These are phyloP conservation scores for Cylindrotheca closterium DNA, from an alignment of 108 stramenopile species.

Conservation along the genomic window DNA sequence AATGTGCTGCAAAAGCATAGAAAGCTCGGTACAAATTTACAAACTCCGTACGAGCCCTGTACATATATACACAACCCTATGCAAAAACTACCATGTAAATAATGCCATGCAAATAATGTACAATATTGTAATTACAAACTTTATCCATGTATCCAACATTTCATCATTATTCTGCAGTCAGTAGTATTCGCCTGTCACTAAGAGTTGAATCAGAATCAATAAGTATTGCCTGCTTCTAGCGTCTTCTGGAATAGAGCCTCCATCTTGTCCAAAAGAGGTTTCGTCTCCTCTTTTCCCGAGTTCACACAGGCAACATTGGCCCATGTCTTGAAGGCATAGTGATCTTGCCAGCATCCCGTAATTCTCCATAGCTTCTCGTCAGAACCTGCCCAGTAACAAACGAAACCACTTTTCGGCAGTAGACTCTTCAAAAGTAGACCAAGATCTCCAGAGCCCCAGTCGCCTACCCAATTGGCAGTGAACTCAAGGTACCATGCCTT, in stretches of 20 bases:
- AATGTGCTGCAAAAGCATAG: not conserved
- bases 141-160: too few species aligned
- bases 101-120: too few species aligned
- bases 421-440: constrained; percentile 1
- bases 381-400: constrained; percentile 45
- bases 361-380: constrained; percentile 45
- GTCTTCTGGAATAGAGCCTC: constrained; percentile 19
- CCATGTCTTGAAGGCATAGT: constrained; percentile 52
- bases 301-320: constrained; percentile 65
- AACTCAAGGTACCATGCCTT: constrained; percentile 6
- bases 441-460: constrained; percentile 1
- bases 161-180: too few species aligned
- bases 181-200: too few species aligned
- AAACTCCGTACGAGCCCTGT: too few species aligned
- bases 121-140: too few species aligned
- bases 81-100: too few species aligned
- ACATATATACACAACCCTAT: too few species aligned
- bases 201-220: too few species aligned
- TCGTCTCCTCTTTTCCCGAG: not conserved
- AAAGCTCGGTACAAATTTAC: too few species aligned
- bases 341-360: constrained; percentile 42
- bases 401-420: constrained; percentile 22
- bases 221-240: too few species aligned
- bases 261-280: constrained; percentile 11
- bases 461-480: not conserved